Evolutionary conservation across 495 filamentous ascomycete species (phyloP), one percentile per base, ranked within the genome.

Genomic region (Daldinia concentrica): DNA sequence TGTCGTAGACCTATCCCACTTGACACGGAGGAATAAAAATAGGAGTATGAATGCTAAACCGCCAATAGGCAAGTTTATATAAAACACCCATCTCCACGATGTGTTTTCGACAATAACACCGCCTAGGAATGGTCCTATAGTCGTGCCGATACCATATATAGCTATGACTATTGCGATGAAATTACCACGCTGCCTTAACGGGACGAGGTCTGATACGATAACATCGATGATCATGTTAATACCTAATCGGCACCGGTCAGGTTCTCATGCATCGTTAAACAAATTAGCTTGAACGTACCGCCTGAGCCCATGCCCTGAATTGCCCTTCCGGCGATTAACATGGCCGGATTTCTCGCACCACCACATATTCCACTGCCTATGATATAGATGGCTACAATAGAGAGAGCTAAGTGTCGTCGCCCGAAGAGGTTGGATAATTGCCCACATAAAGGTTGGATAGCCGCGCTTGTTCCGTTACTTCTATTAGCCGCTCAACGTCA

Each of bases 241-340:
- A 11, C 61, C 65, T 73, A 41, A 14, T n/a, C 1, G 6, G 14
- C 6, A 1, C 37, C 45, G 15, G 34, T 50, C 1, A 57, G 57
- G 11, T 3, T 60, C 17, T 3, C 26, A 8, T 12, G 4, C 12
- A 36, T 19, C 34, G n/a, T 6, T 15, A 52, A 39, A 9, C 22
- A 17, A 56, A 56, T 6, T 27, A n/a, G 2, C 3, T 32, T 0
- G 11, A 56, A 32, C 54, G 37, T 73, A 92, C 93, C 94, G 52
- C 94, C 93, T 26, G 90, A 92, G 6, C 93, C 93, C 24, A 90
- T 80, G 55, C 93, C 93, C 76, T 97, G 93, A 41, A 97, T 82
- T 0, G 90, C 88, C 74, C 93, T 82, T 9, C 92, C 93, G 0
- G 86, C 83, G 51, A 97, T 86, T 54, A 96, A 83, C 85, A 93